A percentile compares a stretch with the other conserved stretches of the same genome.
Evolutionary conservation across 1,139 yeast genomes (phyloP).

Genomic region (Torulaspora globosa): DNA sequence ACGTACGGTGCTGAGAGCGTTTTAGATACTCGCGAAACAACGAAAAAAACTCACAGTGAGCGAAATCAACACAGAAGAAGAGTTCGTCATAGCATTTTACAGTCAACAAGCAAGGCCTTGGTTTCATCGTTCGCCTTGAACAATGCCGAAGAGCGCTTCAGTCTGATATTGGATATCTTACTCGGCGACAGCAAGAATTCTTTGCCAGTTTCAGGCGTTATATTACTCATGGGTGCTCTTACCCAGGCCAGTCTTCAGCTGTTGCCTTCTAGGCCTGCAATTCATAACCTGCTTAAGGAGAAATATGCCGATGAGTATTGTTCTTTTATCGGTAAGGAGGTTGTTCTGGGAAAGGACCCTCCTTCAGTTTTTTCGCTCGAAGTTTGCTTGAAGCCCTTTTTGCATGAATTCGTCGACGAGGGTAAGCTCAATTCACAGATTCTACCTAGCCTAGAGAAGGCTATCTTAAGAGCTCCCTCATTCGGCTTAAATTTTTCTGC

Average conservation of each 20-base stretch:
- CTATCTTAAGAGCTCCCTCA: conserved; percentile 80
- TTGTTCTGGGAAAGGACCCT: conserved; percentile 44
- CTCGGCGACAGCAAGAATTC: conserved; percentile 21
- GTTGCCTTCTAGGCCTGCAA: conserved; percentile 43
- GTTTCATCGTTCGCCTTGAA: conserved; percentile 18
- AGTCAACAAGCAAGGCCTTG: conserved; percentile 38
- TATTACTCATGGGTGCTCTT: conserved; percentile 42
- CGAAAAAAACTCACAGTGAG: conserved; percentile 20
- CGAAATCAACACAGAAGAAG: conserved; percentile 47
- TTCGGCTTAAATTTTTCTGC: conserved; percentile 52
- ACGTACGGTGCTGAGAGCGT: conserved; percentile 25
- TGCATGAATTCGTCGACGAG: conserved; percentile 43
- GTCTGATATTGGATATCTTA: conserved; percentile 13
- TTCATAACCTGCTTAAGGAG: conserved; percentile 34
- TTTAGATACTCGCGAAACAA: conserved; percentile 27
- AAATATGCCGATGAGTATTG: conserved; percentile 25
- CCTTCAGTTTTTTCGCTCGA: conserved; percentile 38
- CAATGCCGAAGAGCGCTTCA: conserved; percentile 11
- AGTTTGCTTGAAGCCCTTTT: conserved; percentile 36
- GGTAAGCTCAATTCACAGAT: conserved; percentile 44
- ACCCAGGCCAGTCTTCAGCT: conserved; percentile 41
- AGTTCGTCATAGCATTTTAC: conserved; percentile 44
- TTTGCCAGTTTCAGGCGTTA: conserved; percentile 33
- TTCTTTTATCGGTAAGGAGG: conserved; percentile 41
- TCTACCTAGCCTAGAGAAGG: conserved; percentile 66